These are phyloP conservation scores for Parathielavia hyrcaniae DNA, from an alignment of 495 filamentous ascomycete genomes.

Conservation along the genomic window DNA sequence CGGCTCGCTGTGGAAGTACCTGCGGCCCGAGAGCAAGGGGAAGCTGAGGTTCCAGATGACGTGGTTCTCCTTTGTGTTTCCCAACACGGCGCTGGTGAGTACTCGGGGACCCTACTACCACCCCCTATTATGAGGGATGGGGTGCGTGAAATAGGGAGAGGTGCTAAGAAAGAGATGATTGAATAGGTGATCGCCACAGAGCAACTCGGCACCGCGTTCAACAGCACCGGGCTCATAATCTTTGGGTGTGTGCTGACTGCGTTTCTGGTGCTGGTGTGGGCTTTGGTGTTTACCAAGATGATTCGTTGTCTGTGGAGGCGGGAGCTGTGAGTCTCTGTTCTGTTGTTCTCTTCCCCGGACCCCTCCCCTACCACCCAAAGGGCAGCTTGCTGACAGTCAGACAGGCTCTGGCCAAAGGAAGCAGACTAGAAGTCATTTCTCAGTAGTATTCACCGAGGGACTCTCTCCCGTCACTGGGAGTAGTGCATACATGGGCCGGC, in stretches of 20 bases:
- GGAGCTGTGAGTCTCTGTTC: conserved; percentile 44
- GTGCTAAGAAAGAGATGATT: not conserved
- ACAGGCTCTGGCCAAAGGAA: conserved; percentile 31
- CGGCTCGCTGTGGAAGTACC: conserved; percentile 68
- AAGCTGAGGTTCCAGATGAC: conserved; percentile 77
- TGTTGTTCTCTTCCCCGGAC: not conserved
- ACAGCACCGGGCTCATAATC: conserved; percentile 55
- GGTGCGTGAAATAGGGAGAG: not conserved
- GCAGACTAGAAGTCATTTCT: conserved; percentile 21
- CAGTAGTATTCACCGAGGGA: too few relatives aligned
- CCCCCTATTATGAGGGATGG: not conserved
- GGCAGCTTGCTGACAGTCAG: not conserved
- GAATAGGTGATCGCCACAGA: conserved; percentile 60
- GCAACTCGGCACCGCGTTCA: conserved; percentile 60
- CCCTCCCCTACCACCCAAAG: not conserved
- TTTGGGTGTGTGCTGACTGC: conserved; percentile 60
- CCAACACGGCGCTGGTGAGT: conserved; percentile 63
- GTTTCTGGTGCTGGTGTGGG: conserved; percentile 60
- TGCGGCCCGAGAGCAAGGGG: conserved; percentile 40
- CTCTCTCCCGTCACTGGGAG: not conserved
- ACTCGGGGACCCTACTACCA: too few relatives aligned
- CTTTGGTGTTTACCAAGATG: conserved; percentile 66
- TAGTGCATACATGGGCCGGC: not conserved
- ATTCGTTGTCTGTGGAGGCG: conserved; percentile 55
- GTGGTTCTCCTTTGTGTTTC: conserved; percentile 85